Evolutionary conservation across 1,139 yeast species (phyloP).

Genomic region (Hanseniaspora gamundiae): DNA sequence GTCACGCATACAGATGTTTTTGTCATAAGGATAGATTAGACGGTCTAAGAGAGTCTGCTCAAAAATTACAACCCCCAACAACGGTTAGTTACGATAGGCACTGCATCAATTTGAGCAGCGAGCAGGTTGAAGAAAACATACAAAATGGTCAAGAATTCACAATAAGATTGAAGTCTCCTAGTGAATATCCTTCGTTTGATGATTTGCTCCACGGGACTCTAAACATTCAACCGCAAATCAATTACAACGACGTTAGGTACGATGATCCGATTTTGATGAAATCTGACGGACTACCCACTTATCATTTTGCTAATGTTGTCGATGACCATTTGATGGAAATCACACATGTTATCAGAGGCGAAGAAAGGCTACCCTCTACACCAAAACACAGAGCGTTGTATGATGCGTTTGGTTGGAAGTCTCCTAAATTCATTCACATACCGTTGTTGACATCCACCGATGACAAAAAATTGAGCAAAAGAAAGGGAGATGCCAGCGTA

Average conservation of each 20-base stretch:
- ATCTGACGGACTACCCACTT: constrained; percentile 89
- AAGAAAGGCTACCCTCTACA: constrained; percentile 94
- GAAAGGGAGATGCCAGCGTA: constrained; percentile 74
- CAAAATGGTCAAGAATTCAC: constrained; percentile 31
- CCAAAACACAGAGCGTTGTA: constrained; percentile 89
- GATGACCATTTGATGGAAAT: constrained; percentile 90
- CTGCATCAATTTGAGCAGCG: constrained; percentile 38
- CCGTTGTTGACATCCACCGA: constrained; percentile 66
- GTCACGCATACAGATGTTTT: constrained; percentile 74
- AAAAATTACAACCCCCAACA: constrained; percentile 69
- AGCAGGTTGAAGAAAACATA: constrained; percentile 29
- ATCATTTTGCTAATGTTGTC: constrained; percentile 89
- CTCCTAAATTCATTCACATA: constrained; percentile 77
- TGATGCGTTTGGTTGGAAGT: constrained; percentile 73
- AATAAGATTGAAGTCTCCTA: constrained; percentile 60
- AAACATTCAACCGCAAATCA: constrained; percentile 70
- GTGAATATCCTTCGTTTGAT: constrained; percentile 45
- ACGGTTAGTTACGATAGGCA: constrained; percentile 85
- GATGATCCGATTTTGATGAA: constrained; percentile 86
- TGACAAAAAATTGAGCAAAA: constrained; percentile 76
- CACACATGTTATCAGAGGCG: constrained; percentile 93
- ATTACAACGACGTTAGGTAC: constrained; percentile 55
- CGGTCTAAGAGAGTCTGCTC: constrained; percentile 58
- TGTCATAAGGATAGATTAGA: constrained; percentile 75
- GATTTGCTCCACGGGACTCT: constrained; percentile 72